phyloP scores from a whole-genome alignment of 2,329 filamentous ascomycete species.

The Hypoxylon sp. region DNA sequence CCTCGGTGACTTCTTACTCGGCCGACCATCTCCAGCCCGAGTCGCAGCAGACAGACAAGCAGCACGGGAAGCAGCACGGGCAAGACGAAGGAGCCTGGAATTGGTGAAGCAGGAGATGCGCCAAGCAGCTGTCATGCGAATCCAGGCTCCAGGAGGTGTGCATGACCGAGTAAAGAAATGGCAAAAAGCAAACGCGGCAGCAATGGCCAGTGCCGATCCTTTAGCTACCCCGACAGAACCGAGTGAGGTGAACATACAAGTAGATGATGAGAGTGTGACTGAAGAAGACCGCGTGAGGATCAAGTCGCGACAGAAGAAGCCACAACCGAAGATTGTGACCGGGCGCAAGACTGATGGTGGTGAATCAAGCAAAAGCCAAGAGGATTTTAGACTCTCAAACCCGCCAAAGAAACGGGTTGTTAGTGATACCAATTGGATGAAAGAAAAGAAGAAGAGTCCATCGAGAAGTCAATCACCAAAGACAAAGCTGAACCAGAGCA shows the following conservation, averaged over 20 bases:
- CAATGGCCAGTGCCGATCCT: constrained; percentile 67
- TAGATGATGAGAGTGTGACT: constrained; percentile 72
- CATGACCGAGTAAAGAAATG: constrained; percentile 85
- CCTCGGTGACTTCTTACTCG: constrained; percentile 53
- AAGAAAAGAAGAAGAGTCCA: constrained; percentile 66
- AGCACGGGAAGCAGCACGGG: constrained; percentile 57
- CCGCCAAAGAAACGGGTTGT: constrained; percentile 92
- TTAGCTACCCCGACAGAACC: constrained; percentile 70
- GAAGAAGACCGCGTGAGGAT: constrained; percentile 73
- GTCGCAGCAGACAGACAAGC: constrained; percentile 62
- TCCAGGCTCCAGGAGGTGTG: constrained; percentile 76
- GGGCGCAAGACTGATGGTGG: constrained; percentile 51
- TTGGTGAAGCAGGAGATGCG: constrained; percentile 72
- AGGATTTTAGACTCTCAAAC: constrained; percentile 62
- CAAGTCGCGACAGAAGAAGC: constrained; percentile 65
- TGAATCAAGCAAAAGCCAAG: constrained; percentile 53
- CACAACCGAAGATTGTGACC: constrained; percentile 53
- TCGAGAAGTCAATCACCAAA: constrained; percentile 60
- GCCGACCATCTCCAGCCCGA: constrained; percentile 64
- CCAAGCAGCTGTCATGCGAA: constrained; percentile 69
- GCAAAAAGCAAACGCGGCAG: constrained; percentile 83
- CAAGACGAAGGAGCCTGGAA: constrained; percentile 71
- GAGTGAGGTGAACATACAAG: constrained; percentile 72
- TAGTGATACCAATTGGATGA: constrained; percentile 92
- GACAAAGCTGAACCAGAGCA: constrained; percentile 52